phyloP scores from a whole-genome alignment of 257 asterid genomes.

The Euphrasia confusa region DNA sequence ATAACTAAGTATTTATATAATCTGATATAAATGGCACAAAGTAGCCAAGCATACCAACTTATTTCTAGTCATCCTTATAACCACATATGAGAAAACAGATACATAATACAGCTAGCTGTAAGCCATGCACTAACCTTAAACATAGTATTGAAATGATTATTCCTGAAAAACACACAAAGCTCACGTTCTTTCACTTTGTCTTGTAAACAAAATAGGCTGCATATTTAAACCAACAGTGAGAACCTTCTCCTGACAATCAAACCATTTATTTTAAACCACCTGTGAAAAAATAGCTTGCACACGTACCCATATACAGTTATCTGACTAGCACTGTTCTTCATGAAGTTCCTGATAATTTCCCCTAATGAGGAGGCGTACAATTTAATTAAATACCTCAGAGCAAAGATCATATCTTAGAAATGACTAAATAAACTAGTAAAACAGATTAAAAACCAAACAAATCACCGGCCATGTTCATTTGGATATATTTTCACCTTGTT shows the following conservation, averaged over 20 bases:
- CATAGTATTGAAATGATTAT: conserved; percentile 98
- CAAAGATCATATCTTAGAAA: conserved; percentile 14
- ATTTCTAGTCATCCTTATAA: conserved; percentile 13
- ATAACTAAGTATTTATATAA: background rate
- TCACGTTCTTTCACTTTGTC: conserved; percentile 89
- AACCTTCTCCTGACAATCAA: conserved; percentile 24
- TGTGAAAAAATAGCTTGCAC: conserved; percentile 20
- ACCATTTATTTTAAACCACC: no score
- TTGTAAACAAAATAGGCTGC: conserved; percentile 85
- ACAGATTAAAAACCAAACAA: conserved; percentile 7
- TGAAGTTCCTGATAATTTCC: conserved; percentile 58
- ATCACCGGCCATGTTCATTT: conserved; percentile 13
- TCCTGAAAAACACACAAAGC: conserved; percentile 90
- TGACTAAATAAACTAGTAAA: background rate
- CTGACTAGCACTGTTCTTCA: conserved; percentile 93
- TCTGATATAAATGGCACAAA: background rate
- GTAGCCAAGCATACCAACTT: conserved; percentile 6
- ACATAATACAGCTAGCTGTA: conserved; percentile 2
- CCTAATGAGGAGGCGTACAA: conserved; percentile 46
- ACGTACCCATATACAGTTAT: conserved; percentile 82
- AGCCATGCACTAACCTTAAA: conserved; percentile 65
- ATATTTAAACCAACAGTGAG: conserved; percentile 24
- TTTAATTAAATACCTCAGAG: conserved; percentile 22
- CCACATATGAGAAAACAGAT: conserved; percentile 7
- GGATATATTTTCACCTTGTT: conserved; percentile 55